Conservation (phyloP, 495 filamentous ascomycete species). For the Rostrohypoxylon terebratum region DNA sequence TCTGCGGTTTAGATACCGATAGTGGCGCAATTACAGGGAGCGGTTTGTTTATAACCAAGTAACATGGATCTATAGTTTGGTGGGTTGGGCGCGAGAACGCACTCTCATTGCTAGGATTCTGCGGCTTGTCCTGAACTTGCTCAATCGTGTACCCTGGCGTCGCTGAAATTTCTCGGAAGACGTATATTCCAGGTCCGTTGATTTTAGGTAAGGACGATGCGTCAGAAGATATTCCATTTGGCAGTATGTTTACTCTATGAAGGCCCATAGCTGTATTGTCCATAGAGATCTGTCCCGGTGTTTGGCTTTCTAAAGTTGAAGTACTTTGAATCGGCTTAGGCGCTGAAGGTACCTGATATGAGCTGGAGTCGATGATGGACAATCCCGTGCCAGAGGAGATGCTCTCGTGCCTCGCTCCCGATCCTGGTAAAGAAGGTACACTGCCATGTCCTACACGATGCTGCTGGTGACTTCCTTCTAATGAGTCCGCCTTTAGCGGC, state of each 20-base stretch:
- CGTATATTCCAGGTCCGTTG: slow-evolving; percentile 36
- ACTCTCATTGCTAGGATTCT: background rate
- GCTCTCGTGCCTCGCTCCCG: slow-evolving; percentile 43
- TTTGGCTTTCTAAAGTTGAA: slow-evolving; percentile 5
- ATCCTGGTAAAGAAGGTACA: slow-evolving; percentile 21
- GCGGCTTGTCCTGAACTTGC: slow-evolving; percentile 19
- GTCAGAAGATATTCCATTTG: slow-evolving; percentile 15
- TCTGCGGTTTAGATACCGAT: slow-evolving; percentile 28
- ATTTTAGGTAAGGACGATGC: slow-evolving; percentile 27
- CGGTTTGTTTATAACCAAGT: slow-evolving; percentile 15
- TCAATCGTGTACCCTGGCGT: slow-evolving; percentile 4
- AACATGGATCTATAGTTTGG: slow-evolving; percentile 7
- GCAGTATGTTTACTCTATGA: slow-evolving; percentile 41
- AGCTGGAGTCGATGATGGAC: background rate
- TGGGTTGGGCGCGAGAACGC: background rate
- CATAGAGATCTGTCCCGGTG: background rate
- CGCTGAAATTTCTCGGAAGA: slow-evolving; percentile 33
- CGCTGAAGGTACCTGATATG: slow-evolving; percentile 48
- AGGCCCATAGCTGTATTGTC: slow-evolving; percentile 21
- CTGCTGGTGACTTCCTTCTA: slow-evolving; percentile 10
- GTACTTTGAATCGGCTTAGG: slow-evolving; percentile 51
- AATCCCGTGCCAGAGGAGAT: slow-evolving; percentile 22
- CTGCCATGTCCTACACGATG: background rate
- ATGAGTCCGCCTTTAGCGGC: slow-evolving; percentile 2
- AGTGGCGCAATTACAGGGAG: slow-evolving; percentile 32